Evolutionary conservation across 2,329 filamentous ascomycete species (phyloP), one percentile per base, ranked within the genome.

Genomic region (Mycosphaerella sp.): DNA sequence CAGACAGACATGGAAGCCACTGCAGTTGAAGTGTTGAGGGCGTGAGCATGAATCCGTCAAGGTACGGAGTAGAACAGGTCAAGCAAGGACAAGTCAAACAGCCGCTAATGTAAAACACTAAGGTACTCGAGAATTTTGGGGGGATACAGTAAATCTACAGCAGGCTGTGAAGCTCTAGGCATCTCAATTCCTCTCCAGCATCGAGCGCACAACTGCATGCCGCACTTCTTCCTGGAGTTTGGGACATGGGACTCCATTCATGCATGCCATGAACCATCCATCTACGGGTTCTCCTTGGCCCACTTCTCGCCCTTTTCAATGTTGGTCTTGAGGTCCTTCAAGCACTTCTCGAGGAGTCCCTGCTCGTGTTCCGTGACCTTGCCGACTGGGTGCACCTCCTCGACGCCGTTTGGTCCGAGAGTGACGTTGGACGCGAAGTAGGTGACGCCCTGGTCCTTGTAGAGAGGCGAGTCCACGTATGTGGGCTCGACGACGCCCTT

Each of bases 361-460:
- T 95, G 77, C 85, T 98, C 93, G 73, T 83, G 77, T 66, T 83
- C 81, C 68, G 88, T 87, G 70, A 97, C 70, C 74, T 87, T 79
- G 74, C 93, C 93, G 65, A 98, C 76, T 65, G 86, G 84, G 72
- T 86, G 80, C 73, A 97, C 91, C 82, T 95, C 86, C 81, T 93
- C 84, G 61, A 94, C 91, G 79, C 93, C 93, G 72, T 91, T 86
- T 72, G 90, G 89, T 77, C 93, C 93, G 68, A 98, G 87, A 80
- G 95, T 88, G 70, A 98, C 87, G 74, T 83, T 85, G 76, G 86
- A 90, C 70, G 89, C 86, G 79, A 98, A 98, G 87, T 95, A 98
- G 55, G 95, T 87, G 67, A 95, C 82, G 68, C 91, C 93, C 79
- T 94, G 86, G 78, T 96, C 89, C 86, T 96, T 96, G 87, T 89